A percentile compares a stretch with the other conserved stretches of the same genome.
Evolutionary conservation across 495 filamentous ascomycete species (phyloP).

Genomic region (Penicillium bovifimosum): DNA sequence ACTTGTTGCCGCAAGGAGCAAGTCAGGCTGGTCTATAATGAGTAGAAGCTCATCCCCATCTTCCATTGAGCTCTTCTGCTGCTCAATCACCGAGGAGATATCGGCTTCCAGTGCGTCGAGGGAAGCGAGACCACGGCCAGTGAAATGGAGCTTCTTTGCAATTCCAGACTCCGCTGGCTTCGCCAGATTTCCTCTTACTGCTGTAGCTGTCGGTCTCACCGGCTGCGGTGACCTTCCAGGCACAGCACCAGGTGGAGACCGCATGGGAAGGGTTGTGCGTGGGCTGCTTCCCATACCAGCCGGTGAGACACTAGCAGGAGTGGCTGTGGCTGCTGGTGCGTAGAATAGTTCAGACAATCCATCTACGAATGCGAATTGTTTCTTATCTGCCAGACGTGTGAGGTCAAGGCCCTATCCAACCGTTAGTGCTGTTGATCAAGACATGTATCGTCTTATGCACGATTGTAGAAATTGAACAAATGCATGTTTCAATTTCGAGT

Average conservation of each 20-base stretch:
- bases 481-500: slow-evolving; percentile 1
- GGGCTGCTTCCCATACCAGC: slow-evolving; percentile 10
- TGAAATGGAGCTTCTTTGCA: slow-evolving; percentile 33
- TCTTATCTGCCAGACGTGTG: slow-evolving; percentile 48
- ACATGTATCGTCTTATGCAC: background rate
- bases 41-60: slow-evolving; percentile 34
- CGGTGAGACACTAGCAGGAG: slow-evolving; percentile 12
- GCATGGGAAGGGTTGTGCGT: slow-evolving; percentile 31
- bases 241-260: slow-evolving; percentile 25
- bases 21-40: slow-evolving; percentile 48
- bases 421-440: slow-evolving; percentile 4
- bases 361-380: slow-evolving; percentile 66
- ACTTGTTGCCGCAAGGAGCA: slow-evolving; percentile 45
- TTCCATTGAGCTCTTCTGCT: slow-evolving; percentile 18
- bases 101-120: slow-evolving; percentile 37
- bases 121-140: slow-evolving; percentile 30
- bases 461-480: background rate
- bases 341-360: slow-evolving; percentile 58
- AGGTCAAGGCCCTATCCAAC: slow-evolving; percentile 60
- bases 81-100: slow-evolving; percentile 31
- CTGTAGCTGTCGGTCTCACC: background rate
- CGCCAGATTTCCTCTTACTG: background rate
- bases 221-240: slow-evolving; percentile 25
- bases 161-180: slow-evolving; percentile 20
- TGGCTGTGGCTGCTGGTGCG: slow-evolving; percentile 16